Base-by-base conservation (phyloP, 2,329 filamentous ascomycete species). In the Sordariomycetes sp. region DNA sequence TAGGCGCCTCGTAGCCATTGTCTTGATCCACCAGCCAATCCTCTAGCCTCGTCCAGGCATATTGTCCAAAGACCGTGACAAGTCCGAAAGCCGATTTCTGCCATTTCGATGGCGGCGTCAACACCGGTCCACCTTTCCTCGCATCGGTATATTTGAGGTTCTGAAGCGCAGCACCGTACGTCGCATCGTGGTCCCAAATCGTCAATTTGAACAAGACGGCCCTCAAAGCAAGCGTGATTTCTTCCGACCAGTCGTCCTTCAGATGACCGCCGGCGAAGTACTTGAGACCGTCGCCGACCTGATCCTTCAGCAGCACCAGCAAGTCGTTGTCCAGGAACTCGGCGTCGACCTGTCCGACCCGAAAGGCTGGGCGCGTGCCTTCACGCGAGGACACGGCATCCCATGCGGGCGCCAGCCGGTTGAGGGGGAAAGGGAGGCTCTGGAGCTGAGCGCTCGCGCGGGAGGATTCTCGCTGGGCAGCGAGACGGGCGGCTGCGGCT, bases 101-200 rank as follows among this genome's bases (percentile, higher is more conserved):
- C 70, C 72, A 79, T 45, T 63, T 77, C n/a, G 80, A 82, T 0
- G 90, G 88, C 12, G 82, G 63, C 10, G 75, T 71, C 33, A 83
- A 61, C 18, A 81, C 72, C 0, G 75, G 62, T 8, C 75, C 75
- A 30, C 59, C 59, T 34, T 68, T 70, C 41, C 90, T 73, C 32
- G 87, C 88, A 54, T 96, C 90, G 9, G 85, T 83, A 51, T 90
- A 96, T 51, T 80, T 80, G 19, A 98, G 70, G 42, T 94, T 94
- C 58, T 98, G 92, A 32, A 98, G 66, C 23, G 86, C 80, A 9
- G 92, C 92, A 39, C 92, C 92, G 57, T 98, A 96, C 5, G 85
- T 93, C 25, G 92, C 86, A 55, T 94, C 81, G 56, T 95, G 86
- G 57, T 96, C 88, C 92, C 92, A 98, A 38, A 98, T 80, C 12